Conservation (phyloP, 345 rosid species). For the Combretum micranthum region DNA sequence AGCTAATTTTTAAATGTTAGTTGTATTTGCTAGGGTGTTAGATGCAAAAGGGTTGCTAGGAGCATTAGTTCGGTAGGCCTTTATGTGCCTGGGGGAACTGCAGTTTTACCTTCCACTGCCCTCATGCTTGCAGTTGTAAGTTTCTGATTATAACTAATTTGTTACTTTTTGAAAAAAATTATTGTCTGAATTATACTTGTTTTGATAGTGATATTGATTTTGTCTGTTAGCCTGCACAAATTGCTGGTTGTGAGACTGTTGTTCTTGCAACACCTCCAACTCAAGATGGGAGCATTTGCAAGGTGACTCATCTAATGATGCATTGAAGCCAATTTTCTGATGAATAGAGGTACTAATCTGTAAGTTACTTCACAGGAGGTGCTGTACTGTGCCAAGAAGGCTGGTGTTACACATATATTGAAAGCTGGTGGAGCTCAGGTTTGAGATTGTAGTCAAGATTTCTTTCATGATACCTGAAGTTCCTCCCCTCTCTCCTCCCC, state of each 20-base stretch:
- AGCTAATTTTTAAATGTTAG: not conserved
- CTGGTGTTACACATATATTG: slow-evolving; percentile 89
- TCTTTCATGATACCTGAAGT: too few relatives aligned
- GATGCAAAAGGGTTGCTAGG: slow-evolving; percentile 79
- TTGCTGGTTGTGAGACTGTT: slow-evolving; percentile 83
- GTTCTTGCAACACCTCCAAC: slow-evolving; percentile 89
- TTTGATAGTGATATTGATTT: slow-evolving; percentile 2
- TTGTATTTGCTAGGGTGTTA: slow-evolving; percentile 57
- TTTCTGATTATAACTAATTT: slow-evolving; percentile 5
- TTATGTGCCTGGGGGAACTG: slow-evolving; percentile 93
- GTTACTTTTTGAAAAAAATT: not conserved
- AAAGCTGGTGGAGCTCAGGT: slow-evolving; percentile 99
- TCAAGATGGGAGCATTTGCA: slow-evolving; percentile 77
- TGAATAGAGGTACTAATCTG: not conserved
- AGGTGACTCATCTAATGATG: slow-evolving; percentile 33
- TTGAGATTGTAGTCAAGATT: not conserved
- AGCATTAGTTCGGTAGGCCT: slow-evolving; percentile 90
- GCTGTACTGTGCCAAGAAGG: slow-evolving; percentile 81
- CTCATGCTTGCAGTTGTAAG: slow-evolving; percentile 89
- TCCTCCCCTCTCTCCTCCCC: too few relatives aligned
- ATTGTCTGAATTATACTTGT: too few relatives aligned
- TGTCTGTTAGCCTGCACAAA: slow-evolving; percentile 71
- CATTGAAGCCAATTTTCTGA: not conserved
- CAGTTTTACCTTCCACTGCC: slow-evolving; percentile 92
- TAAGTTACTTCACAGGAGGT: slow-evolving; percentile 49